These are phyloP conservation scores for Teratosphaeria nubilosa DNA, from an alignment of 2,329 filamentous ascomycete species.

Conservation along the genomic window DNA sequence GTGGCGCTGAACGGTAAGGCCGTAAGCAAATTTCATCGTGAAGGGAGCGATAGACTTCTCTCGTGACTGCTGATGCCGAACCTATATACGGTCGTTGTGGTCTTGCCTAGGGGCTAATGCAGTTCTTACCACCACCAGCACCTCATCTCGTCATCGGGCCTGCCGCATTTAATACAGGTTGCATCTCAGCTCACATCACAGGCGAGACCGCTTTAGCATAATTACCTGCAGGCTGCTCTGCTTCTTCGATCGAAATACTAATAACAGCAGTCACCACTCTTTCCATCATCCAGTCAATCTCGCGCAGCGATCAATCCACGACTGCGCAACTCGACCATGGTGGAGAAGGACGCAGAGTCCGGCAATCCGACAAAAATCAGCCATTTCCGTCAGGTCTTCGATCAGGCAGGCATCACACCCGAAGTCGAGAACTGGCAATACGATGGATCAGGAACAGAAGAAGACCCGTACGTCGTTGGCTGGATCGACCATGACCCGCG, in stretches of 20 bases:
- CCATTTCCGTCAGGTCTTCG: constrained; percentile 23
- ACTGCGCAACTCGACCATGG: not conserved
- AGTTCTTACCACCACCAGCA: not conserved
- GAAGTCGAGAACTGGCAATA: constrained; percentile 26
- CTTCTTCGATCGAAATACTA: not conserved
- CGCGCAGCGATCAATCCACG: too few species aligned
- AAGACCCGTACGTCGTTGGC: constrained; percentile 57
- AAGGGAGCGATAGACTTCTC: not conserved
- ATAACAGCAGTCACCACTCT: not conserved
- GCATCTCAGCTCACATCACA: not conserved
- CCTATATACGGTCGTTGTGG: not conserved
- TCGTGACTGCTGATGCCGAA: not conserved
- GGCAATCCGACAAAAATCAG: constrained; percentile 17
- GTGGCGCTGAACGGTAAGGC: not conserved
- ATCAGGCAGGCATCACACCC: constrained; percentile 24
- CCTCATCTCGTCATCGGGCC: not conserved
- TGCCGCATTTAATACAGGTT: not conserved
- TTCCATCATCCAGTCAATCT: not conserved
- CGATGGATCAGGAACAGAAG: constrained; percentile 45
- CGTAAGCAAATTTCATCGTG: not conserved
- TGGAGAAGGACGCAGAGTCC: constrained; percentile 21
- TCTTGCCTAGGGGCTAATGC: not conserved
- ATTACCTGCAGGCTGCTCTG: not conserved
- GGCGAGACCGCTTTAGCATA: not conserved
- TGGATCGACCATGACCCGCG: constrained; percentile 57